Base-by-base conservation (phyloP, 176 grass and related monocot genomes). In the Echinochloa phyllopogon region DNA sequence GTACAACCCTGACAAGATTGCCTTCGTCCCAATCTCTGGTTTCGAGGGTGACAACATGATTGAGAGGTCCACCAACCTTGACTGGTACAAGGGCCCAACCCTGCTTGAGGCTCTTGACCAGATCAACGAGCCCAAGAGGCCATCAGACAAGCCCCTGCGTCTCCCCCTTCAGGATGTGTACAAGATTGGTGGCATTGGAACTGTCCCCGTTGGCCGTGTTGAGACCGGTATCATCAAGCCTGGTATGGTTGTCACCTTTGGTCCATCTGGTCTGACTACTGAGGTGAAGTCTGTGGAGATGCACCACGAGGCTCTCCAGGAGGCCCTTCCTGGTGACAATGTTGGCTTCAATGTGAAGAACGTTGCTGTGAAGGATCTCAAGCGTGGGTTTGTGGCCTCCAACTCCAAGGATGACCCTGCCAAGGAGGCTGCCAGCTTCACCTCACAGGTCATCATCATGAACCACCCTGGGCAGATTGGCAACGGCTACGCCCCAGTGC, bases 141-240 rank as follows among this genome's bases (percentile, higher is more conserved):
- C 95, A 1, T 85, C 95, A 0, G 95, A 97, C 92, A 97, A 97
- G 81, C 95, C 94, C 50, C 92, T 97, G 52, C 95, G 95, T 74
- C 95, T 97, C 11, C 95, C 95, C 36, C 92, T 97, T n/a, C 92
- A 97, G 92, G 95, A 97, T 3, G 95, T 97, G n/a, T 97, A 97
- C 84, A 97, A 97, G 95, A 97, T 97, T 43, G 95, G 92, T 29
- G 95, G 95, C 44, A 97, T 97, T 74, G 95, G 95, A 8, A 94
- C 95, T 36, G 95, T 97, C 0, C 95, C 92, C 5, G 92, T 94
- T 0, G 95, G 92, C 6, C 92, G 95, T 78, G 92, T 97, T 37
- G 92, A 97, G 67, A 97, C 94, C 17, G 92, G 92, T 85, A 39
- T 90, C 72, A 72, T 97, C 41, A 97, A 94, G 83, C 94, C 94